phyloP scores from a whole-genome alignment of 139 green algal species.

The Microglena sp. region DNA sequence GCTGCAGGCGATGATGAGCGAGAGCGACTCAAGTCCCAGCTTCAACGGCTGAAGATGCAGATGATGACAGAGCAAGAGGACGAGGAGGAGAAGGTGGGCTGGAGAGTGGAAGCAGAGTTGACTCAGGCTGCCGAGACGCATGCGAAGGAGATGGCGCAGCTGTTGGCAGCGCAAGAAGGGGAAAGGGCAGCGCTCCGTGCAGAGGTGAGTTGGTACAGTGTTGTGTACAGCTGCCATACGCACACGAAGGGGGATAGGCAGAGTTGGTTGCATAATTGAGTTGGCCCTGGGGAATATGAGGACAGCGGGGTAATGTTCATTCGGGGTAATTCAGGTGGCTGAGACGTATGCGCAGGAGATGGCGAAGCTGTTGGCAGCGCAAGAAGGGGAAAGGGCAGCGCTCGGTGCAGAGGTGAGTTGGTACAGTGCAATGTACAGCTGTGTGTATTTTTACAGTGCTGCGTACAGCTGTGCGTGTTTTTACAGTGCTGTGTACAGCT shows the following conservation, averaged over 20 bases:
- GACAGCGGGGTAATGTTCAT: too few relatives aligned
- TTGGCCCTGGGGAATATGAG: too few relatives aligned
- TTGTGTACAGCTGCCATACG: too few relatives aligned
- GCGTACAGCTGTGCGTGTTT: too few relatives aligned
- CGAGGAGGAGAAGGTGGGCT: constrained; percentile 11
- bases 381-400: too few relatives aligned
- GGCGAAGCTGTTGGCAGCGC: constrained; percentile 17
- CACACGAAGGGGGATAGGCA: too few relatives aligned
- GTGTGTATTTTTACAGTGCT: too few relatives aligned
- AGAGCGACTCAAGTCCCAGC: constrained; percentile 20
- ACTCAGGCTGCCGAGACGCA: neutral
- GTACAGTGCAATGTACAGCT: neutral
- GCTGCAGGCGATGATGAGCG: constrained; percentile 17
- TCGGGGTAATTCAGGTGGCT: constrained; percentile 1
- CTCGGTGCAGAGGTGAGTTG: neutral
- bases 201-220: neutral
- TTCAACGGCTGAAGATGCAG: constrained; percentile 41
- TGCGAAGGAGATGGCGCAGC: constrained; percentile 12
- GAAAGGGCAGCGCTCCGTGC: neutral
- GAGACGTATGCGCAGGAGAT: constrained; percentile 2
- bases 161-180: too few relatives aligned
- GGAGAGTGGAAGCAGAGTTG: constrained; percentile 14
- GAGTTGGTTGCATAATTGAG: too few relatives aligned
- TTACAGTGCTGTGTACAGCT: too few relatives aligned
- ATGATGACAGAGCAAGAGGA: constrained; percentile 39